phyloP scores from a whole-genome alignment of 129 eudicot genomes.

The Lonicera japonica region DNA sequence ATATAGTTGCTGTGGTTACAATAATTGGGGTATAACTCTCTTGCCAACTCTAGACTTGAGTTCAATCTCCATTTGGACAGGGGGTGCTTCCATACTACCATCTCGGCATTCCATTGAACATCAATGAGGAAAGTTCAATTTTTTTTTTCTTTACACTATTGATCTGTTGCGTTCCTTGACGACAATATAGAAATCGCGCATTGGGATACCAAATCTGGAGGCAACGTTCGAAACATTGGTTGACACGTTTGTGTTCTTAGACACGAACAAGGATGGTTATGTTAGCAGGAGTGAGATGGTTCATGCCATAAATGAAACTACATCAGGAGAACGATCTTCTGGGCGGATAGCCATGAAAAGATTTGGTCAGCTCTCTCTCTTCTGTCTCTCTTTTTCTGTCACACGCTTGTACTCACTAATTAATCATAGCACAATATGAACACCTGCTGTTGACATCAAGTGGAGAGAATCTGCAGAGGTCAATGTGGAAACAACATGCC shows the following conservation, averaged over 20 bases:
- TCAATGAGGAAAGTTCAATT: too few relatives aligned
- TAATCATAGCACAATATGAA: background rate
- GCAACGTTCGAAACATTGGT: constrained; percentile 81
- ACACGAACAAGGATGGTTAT: constrained; percentile 79
- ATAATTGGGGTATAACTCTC: too few relatives aligned
- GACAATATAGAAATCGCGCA: constrained; percentile 45
- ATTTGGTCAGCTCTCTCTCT: constrained; percentile 54
- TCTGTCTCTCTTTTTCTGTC: constrained; percentile 1
- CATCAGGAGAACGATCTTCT: constrained; percentile 69
- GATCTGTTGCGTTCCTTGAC: constrained; percentile 31
- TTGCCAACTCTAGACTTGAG: too few relatives aligned
- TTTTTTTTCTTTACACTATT: background rate
- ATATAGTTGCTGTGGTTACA: too few relatives aligned
- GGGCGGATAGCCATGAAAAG: constrained; percentile 88
- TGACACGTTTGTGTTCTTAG: constrained; percentile 86
- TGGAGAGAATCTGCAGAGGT: background rate
- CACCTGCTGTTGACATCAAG: background rate
- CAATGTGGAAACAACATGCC: too few relatives aligned
- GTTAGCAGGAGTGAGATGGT: constrained; percentile 86
- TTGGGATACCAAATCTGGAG: constrained; percentile 73
- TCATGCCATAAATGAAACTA: constrained; percentile 69
- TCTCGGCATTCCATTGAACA: too few relatives aligned
- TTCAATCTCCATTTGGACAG: too few relatives aligned
- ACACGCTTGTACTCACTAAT: background rate
- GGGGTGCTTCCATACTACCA: too few relatives aligned